phyloP scores from a whole-genome alignment of 371 early-diverging fungal genomes.

The Mucor mucedo region DNA sequence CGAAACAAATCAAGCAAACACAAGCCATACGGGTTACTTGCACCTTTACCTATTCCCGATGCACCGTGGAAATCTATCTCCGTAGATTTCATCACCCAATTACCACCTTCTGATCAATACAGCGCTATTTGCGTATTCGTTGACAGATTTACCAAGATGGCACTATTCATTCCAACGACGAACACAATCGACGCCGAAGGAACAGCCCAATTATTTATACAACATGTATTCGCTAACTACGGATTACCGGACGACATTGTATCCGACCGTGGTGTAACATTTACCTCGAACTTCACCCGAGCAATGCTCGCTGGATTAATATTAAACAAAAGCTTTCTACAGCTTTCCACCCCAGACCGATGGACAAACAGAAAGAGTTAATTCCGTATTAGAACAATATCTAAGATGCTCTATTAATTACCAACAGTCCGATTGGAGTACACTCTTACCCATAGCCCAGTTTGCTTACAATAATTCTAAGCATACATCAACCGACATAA shows the following conservation, averaged over 20 bases:
- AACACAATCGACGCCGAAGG: conserved; percentile 31
- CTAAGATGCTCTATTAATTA: conserved; percentile 44
- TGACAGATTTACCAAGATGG: conserved; percentile 50
- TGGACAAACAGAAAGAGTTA: conserved; percentile 42
- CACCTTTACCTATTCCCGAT: conserved; percentile 44
- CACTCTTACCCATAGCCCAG: conserved; percentile 48
- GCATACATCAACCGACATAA: conserved; percentile 31
- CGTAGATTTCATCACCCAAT: conserved; percentile 21
- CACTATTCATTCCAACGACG: conserved; percentile 43
- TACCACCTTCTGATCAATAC: conserved; percentile 24
- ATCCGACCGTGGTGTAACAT: conserved; percentile 49
- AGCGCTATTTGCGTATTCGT: conserved; percentile 49
- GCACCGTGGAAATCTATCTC: conserved; percentile 40
- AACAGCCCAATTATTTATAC: conserved; percentile 34
- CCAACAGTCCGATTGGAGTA: conserved; percentile 54
- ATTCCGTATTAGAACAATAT: conserved; percentile 54
- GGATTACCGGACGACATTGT: conserved; percentile 52
- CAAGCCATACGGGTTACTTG: conserved; percentile 39
- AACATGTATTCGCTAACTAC: conserved; percentile 36
- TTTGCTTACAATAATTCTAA: conserved; percentile 57
- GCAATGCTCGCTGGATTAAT: conserved; percentile 22
- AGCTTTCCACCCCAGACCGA: conserved; percentile 32
- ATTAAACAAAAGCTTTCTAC: conserved; percentile 43
- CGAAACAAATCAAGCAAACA: conserved; percentile 32
- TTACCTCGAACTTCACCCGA: conserved; percentile 44